Percentiles rank a stretch among this genome's conserved stretches.
These are phyloP conservation scores for Ophiocordyceps australis DNA, from an alignment of 2,329 filamentous ascomycete species.

Conservation along the genomic window DNA sequence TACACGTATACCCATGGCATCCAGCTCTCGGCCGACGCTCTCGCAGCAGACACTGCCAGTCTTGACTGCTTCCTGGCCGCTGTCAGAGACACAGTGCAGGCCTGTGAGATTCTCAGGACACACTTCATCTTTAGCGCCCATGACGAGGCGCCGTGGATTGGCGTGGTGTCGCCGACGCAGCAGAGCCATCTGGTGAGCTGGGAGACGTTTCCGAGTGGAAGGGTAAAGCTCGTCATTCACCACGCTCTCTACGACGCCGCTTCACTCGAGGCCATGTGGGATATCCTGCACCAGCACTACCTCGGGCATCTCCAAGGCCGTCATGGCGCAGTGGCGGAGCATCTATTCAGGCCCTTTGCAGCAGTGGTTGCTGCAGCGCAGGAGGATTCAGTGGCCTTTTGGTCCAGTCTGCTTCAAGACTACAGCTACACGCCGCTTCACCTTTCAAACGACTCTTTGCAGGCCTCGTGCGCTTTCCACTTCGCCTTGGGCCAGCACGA, in stretches of 20 bases:
- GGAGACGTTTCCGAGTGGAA: not conserved
- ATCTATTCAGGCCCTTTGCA: conserved; percentile 1
- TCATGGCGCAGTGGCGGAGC: not conserved
- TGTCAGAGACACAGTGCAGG: conserved; percentile 6
- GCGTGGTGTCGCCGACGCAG: conserved; percentile 5
- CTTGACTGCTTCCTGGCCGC: conserved; percentile 5
- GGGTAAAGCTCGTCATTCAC: conserved; percentile 6
- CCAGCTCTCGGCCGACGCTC: conserved; percentile 5
- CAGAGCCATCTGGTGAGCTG: conserved; percentile 6
- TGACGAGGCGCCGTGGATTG: conserved; percentile 7
- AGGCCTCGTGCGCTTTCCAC: conserved; percentile 1
- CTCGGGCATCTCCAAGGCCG: conserved; percentile 1
- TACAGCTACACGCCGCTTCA: conserved; percentile 1
- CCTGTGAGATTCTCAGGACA: conserved; percentile 8
- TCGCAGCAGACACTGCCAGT: conserved; percentile 3
- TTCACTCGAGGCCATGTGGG: conserved; percentile 6
- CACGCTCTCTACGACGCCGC: conserved; percentile 7
- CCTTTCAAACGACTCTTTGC: not conserved
- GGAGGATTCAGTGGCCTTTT: conserved; percentile 1
- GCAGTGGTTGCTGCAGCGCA: not conserved
- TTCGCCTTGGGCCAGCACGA: conserved; percentile 1
- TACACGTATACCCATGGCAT: conserved; percentile 7
- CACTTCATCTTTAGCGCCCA: conserved; percentile 7
- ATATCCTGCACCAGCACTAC: conserved; percentile 4
- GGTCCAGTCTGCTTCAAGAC: not conserved